Conservation (phyloP, 805 yeast species). For the Candida ponderosae region DNA sequence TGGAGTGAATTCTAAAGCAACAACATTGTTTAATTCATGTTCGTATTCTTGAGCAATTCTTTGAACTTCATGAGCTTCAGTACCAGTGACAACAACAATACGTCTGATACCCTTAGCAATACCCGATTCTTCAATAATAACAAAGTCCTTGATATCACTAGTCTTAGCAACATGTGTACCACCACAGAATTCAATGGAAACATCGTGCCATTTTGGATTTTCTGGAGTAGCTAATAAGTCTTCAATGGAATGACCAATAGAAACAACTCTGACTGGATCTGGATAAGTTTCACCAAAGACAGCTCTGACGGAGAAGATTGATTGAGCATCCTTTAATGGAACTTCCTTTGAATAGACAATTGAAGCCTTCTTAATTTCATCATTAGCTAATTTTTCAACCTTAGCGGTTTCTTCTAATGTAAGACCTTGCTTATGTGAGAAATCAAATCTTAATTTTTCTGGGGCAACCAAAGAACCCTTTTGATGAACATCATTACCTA, state of each 20-base stretch:
- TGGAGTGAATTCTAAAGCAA: constrained; percentile 60
- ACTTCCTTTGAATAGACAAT: constrained; percentile 82
- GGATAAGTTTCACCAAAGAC: constrained; percentile 99
- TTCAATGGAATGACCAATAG: constrained; percentile 87
- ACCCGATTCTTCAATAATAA: constrained; percentile 90
- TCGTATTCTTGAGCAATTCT: constrained; percentile 70
- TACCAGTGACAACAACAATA: constrained; percentile 94
- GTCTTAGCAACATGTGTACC: constrained; percentile 96
- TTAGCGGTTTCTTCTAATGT: constrained; percentile 59
- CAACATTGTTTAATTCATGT: constrained; percentile 49
- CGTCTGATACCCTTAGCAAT: constrained; percentile 98
- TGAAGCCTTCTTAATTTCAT: constrained; percentile 61
- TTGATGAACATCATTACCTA: constrained; percentile 89
- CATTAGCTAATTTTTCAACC: constrained; percentile 70
- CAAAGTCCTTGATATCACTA: constrained; percentile 86
- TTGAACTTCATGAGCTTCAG: constrained; percentile 86
- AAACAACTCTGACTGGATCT: constrained; percentile 96
- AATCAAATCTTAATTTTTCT: constrained; percentile 93
- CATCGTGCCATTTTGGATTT: constrained; percentile 65
- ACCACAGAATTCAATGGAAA: constrained; percentile 95
- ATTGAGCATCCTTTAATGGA: constrained; percentile 60
- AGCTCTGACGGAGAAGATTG: constrained; percentile 85
- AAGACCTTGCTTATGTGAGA: constrained; percentile 85
- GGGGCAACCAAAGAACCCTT: constrained; percentile 95
- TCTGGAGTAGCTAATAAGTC: constrained; percentile 67